Evolutionary conservation across 2,329 filamentous ascomycete genomes (phyloP).

Genomic region (Colletotrichum trifolii): DNA sequence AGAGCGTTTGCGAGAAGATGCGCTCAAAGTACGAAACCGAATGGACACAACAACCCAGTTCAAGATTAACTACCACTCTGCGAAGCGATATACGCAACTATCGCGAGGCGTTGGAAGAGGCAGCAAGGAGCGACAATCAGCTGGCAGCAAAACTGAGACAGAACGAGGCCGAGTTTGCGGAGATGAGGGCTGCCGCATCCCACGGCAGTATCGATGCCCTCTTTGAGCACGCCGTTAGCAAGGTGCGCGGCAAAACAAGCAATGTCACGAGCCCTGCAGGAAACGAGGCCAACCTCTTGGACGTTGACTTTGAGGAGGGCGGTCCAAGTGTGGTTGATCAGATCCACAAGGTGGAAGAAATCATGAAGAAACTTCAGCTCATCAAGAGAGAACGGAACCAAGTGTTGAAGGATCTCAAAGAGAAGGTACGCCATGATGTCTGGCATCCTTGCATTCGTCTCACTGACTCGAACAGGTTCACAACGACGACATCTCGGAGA

Average conservation of each 20-base stretch:
- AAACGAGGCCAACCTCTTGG: constrained; percentile 82
- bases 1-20: constrained; percentile 99
- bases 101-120: constrained; percentile 88
- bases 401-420: constrained; percentile 95
- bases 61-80: constrained; percentile 86
- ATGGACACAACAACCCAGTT: constrained; percentile 97
- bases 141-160: constrained; percentile 86
- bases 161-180: constrained; percentile 89
- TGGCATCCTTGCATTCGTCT: not conserved
- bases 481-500: constrained; percentile 96
- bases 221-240: constrained; percentile 87
- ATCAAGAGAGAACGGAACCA: constrained; percentile 93
- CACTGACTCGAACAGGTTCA: constrained; percentile 73
- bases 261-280: constrained; percentile 69
- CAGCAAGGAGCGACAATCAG: constrained; percentile 85
- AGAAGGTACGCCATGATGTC: constrained; percentile 74
- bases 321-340: constrained; percentile 87
- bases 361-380: constrained; percentile 89
- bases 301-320: constrained; percentile 89
- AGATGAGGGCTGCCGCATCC: constrained; percentile 92
- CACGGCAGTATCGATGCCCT: constrained; percentile 87
- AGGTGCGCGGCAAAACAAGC: constrained; percentile 75
- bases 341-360: constrained; percentile 87
- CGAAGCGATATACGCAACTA: constrained; percentile 90
- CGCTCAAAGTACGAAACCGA: constrained; percentile 94